These are phyloP conservation scores for Lasiosphaeria hispida DNA, from an alignment of 495 filamentous ascomycete species.

Conservation along the genomic window DNA sequence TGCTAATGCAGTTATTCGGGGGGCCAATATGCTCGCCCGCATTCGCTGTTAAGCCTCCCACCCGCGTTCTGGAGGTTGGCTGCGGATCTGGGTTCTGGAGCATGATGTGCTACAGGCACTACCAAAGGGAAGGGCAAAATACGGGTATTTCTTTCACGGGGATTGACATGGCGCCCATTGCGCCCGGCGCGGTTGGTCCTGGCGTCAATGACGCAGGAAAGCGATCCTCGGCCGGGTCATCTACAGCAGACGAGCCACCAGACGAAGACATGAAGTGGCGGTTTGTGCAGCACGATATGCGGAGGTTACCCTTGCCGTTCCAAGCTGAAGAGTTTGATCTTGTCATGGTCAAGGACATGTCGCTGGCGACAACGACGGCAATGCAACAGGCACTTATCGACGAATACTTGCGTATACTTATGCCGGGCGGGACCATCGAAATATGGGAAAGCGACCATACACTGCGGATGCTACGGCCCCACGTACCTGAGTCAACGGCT, in stretches of 20 bases:
- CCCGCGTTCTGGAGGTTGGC: constrained; percentile 78
- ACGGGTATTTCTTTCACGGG: constrained; percentile 69
- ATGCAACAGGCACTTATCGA: constrained; percentile 65
- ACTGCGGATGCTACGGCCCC: constrained; percentile 71
- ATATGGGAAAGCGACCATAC: constrained; percentile 83
- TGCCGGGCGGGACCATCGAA: constrained; percentile 76
- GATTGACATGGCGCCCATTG: constrained; percentile 75
- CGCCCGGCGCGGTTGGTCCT: constrained; percentile 59
- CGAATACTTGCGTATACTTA: constrained; percentile 74
- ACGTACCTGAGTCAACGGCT: constrained; percentile 58
- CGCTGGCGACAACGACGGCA: constrained; percentile 61
- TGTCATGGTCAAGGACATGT: constrained; percentile 85
- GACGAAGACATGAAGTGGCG: constrained; percentile 78
- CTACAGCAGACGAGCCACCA: constrained; percentile 24
- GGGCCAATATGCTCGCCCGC: constrained; percentile 72
- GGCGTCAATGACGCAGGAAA: constrained; percentile 1
- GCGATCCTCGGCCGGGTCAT: constrained; percentile 6
- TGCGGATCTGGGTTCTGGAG: constrained; percentile 92
- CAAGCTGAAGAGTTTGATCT: constrained; percentile 82
- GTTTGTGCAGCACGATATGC: constrained; percentile 84
- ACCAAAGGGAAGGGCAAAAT: constrained; percentile 57
- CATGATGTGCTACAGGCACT: constrained; percentile 75
- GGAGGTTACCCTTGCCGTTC: constrained; percentile 73
- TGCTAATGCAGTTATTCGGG: constrained; percentile 78
- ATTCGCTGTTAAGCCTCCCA: constrained; percentile 62